Conservation (phyloP, 176 grass and related monocot species). For the Melocanna baccifera region DNA sequence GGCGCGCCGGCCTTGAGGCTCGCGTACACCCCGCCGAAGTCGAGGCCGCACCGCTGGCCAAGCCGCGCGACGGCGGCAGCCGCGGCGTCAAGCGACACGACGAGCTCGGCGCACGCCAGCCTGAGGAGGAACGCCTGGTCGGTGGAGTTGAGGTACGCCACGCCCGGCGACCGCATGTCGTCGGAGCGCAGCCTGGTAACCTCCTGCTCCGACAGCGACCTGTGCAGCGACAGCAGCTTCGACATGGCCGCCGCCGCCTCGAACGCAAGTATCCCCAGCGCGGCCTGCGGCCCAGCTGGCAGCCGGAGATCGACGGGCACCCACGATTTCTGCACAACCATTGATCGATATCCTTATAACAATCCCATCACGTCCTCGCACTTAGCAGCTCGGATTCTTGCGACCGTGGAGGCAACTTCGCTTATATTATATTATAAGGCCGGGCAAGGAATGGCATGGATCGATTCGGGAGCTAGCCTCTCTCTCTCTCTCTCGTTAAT, state of each 20-base stretch:
- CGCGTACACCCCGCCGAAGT: conserved; percentile 54
- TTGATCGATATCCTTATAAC: not conserved
- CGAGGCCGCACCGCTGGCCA: conserved; percentile 52
- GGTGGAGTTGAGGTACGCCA: conserved; percentile 78
- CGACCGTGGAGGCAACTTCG: not conserved
- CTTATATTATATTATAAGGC: not conserved
- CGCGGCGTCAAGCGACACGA: conserved; percentile 54
- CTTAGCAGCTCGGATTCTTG: not conserved
- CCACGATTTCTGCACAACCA: conserved; percentile 69
- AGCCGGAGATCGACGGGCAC: conserved; percentile 42
- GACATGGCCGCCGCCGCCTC: conserved; percentile 79
- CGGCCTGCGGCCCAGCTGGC: conserved; percentile 38
- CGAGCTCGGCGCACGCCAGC: conserved; percentile 76
- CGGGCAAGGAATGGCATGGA: conserved; percentile 31
- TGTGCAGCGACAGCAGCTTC: conserved; percentile 75
- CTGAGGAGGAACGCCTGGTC: conserved; percentile 77
- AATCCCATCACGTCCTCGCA: not conserved
- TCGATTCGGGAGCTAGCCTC: conserved; percentile 3
- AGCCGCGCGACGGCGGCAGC: conserved; percentile 61
- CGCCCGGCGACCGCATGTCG: conserved; percentile 72
- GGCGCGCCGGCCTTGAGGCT: conserved; percentile 46
- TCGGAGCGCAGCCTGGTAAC: conserved; percentile 59
- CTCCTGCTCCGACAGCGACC: conserved; percentile 63
- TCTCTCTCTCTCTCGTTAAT: conserved; percentile 16
- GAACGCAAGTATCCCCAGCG: conserved; percentile 82